Percentiles rank a stretch among this genome's conserved stretches.
These are phyloP conservation scores for Rhodamnia rubescens DNA, from an alignment of 345 rosid species.

Conservation along the genomic window DNA sequence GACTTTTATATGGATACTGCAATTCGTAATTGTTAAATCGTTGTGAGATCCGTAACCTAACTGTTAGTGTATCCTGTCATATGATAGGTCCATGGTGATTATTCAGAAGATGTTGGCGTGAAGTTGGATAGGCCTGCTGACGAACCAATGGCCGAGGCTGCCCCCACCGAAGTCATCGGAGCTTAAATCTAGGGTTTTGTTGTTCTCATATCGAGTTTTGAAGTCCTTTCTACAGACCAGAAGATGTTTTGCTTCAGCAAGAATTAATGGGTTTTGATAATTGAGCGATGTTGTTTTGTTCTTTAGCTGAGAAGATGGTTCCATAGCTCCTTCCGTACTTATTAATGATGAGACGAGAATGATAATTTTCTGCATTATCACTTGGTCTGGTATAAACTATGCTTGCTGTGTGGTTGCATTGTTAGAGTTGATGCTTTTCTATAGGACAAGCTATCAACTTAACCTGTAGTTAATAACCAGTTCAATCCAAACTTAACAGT, in stretches of 20 bases:
- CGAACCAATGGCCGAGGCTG: slow-evolving; percentile 48
- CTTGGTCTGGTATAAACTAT: background rate
- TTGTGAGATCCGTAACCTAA: background rate
- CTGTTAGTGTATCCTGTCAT: background rate
- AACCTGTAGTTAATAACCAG: background rate
- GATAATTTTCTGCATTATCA: background rate
- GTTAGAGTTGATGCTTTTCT: background rate
- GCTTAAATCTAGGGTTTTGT: slow-evolving; percentile 17
- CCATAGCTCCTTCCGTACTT: background rate
- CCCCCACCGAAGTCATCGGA: slow-evolving; percentile 49
- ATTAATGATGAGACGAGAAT: background rate
- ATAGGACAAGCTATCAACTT: background rate
- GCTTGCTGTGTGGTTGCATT: background rate
- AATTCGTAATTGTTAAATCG: background rate
- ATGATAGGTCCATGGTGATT: slow-evolving; percentile 76
- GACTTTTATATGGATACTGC: background rate
- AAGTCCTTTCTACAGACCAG: background rate
- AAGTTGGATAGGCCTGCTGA: slow-evolving; percentile 83
- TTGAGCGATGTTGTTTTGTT: background rate
- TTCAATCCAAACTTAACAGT: too few relatives aligned
- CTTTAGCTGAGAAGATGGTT: background rate
- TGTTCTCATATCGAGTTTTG: background rate
- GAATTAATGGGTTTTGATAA: background rate
- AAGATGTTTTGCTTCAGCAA: background rate
- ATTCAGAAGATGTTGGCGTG: slow-evolving; percentile 72